Conservation (phyloP, 495 filamentous ascomycete species). For the Staphylotrichum longicolle region DNA sequence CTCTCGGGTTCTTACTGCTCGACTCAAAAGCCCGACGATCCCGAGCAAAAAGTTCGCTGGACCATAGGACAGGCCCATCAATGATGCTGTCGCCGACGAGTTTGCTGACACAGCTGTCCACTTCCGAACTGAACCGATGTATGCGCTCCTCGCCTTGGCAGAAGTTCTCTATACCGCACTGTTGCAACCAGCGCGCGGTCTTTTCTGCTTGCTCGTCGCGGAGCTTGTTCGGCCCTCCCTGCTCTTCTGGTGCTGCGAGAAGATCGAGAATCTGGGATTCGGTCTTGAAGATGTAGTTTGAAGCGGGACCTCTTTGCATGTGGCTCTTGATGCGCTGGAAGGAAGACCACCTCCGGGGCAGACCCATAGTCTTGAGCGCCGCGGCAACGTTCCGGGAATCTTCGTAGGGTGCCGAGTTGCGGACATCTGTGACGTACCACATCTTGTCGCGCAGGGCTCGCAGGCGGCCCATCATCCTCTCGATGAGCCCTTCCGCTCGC, state of each 20-base stretch:
- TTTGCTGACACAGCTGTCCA: conserved; percentile 82
- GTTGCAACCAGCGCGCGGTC: conserved; percentile 78
- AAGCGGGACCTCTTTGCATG: conserved; percentile 56
- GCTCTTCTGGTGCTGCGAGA: conserved; percentile 75
- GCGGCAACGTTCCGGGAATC: conserved; percentile 82
- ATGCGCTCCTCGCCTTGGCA: conserved; percentile 95
- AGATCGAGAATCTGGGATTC: conserved; percentile 86
- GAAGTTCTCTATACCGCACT: conserved; percentile 84
- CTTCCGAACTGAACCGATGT: conserved; percentile 88
- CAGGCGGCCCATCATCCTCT: conserved; percentile 64
- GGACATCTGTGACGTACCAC: conserved; percentile 98
- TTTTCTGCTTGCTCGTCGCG: conserved; percentile 93
- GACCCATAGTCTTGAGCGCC: conserved; percentile 90
- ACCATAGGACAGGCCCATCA: conserved; percentile 88
- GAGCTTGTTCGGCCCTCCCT: conserved; percentile 90
- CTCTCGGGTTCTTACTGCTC: conserved; percentile 39
- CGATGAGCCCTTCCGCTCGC: conserved; percentile 61
- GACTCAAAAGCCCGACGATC: conserved; percentile 77
- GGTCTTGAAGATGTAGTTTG: conserved; percentile 73
- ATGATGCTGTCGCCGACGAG: conserved; percentile 82
- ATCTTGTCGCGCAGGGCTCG: conserved; percentile 84
- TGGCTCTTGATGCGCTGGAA: conserved; percentile 56
- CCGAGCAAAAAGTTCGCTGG: conserved; percentile 79
- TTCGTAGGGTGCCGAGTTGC: conserved; percentile 86
- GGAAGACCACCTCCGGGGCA: conserved; percentile 50